A percentile compares a stretch with the other conserved stretches of the same genome.
phyloP scores from a whole-genome alignment of 2,329 filamentous ascomycete species.

The Chaetomium sp. region DNA sequence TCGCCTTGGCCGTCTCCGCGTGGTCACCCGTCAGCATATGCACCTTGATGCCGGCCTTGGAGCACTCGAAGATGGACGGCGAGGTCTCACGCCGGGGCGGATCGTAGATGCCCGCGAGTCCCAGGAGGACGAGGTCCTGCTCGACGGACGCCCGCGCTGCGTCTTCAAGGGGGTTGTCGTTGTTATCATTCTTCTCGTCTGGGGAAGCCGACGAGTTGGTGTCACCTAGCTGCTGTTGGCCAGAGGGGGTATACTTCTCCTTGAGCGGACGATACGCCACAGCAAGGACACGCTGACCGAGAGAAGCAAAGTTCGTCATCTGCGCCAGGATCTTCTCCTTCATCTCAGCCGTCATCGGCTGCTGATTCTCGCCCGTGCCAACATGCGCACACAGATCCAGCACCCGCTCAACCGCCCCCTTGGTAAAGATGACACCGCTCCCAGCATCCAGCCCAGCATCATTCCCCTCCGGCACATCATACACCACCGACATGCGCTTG shows the following conservation, averaged over 20 bases:
- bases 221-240: slow-evolving; percentile 11
- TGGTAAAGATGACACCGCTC: slow-evolving; percentile 52
- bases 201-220: not conserved
- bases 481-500: slow-evolving; percentile 76
- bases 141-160: slow-evolving; percentile 57
- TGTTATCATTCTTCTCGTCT: not conserved
- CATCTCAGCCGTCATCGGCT: slow-evolving; percentile 44
- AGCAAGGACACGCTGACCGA: slow-evolving; percentile 66
- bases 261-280: slow-evolving; percentile 58
- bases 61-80: slow-evolving; percentile 61
- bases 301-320: slow-evolving; percentile 54
- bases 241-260: slow-evolving; percentile 38
- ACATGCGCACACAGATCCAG: slow-evolving; percentile 49
- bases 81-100: slow-evolving; percentile 77
- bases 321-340: slow-evolving; percentile 46
- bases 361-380: slow-evolving; percentile 36
- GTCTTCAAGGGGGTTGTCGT: slow-evolving; percentile 32
- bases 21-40: slow-evolving; percentile 85
- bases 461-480: slow-evolving; percentile 43
- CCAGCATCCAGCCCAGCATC: slow-evolving; percentile 32
- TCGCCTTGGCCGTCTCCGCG: slow-evolving; percentile 69
- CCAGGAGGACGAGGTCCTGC: slow-evolving; percentile 62
- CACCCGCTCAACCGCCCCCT: slow-evolving; percentile 56
- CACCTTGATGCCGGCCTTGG: slow-evolving; percentile 67
- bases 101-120: slow-evolving; percentile 82